Base-by-base conservation (phyloP, 768 basidiomycete species). In the Podaxis sp. region DNA sequence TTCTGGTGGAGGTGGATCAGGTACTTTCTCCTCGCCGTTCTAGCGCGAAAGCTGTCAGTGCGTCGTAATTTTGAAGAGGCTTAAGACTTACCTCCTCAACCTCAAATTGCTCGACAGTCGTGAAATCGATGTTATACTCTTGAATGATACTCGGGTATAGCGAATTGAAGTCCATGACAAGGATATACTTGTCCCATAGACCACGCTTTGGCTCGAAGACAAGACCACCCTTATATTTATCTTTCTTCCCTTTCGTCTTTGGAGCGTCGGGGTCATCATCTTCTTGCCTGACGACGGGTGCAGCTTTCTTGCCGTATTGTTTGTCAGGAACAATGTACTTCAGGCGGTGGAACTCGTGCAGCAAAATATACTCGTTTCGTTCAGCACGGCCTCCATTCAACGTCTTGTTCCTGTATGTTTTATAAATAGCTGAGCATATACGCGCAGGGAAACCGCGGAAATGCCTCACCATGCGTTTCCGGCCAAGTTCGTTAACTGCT, bases 131-230 rank as follows among this genome's bases (percentile, higher is more conserved):
- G 71, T 99, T 98, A 71, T 92, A 99, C 78, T 99, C 97, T 69
- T 98, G 97, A 51, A 99, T 99, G 78, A 99, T 99, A 72, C 92
- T 95, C 5, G 97, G 97, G 71, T 99, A 99, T 59, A 99, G 80
- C 62, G 95, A 97, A 74, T 99, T 99, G 87, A 98, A 99, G 73
- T 99, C 97, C 97, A 99, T 99, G 73, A 99, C 97, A 16, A 99
- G 82, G 73, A 98, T 91, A 70, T 82, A 97, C 67, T 88, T 95
- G 77, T 98, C 97, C 92, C 93, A 98, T 42, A 99, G 77, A 10
- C 95, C 93, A 57, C 92, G 81, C 76, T 97, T 95, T 1, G 97
- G 97, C 61, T 97, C 93, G 64, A 99, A 95, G 18, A 99, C 97
- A 55, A 98, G 81, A 73, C 97, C 97, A 71, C 97, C 97, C 75